These are phyloP conservation scores for Tilletia setariae DNA, from an alignment of 1,284 basidiomycete genomes.

Conservation along the genomic window DNA sequence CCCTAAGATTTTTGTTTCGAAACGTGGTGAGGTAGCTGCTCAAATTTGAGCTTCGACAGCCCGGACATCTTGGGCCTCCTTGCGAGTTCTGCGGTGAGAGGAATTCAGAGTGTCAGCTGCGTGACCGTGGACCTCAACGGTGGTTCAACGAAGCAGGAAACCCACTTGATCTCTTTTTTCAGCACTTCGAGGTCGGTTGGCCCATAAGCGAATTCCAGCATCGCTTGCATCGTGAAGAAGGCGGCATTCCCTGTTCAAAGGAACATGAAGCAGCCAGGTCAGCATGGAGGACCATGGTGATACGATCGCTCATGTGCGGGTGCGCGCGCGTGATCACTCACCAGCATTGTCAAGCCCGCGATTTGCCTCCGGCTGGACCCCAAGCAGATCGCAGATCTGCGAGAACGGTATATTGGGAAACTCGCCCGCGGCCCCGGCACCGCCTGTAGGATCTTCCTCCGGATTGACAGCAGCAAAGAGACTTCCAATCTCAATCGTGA, in stretches of 20 bases:
- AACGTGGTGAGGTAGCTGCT: not conserved
- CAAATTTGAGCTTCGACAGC: conserved; percentile 5
- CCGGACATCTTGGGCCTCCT: not conserved
- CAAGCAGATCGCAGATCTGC: not conserved
- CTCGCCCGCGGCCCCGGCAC: not conserved
- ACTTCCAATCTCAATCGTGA: conserved; percentile 2
- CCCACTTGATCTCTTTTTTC: not conserved
- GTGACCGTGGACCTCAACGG: too few relatives aligned
- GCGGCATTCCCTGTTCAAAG: not conserved
- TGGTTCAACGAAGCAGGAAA: not conserved
- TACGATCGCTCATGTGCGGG: too few relatives aligned
- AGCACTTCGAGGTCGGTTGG: not conserved
- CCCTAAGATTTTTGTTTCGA: too few relatives aligned
- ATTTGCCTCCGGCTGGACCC: not conserved
- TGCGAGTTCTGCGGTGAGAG: not conserved
- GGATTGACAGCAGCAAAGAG: conserved; percentile 11
- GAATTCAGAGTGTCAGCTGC: too few relatives aligned
- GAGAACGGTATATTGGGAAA: not conserved
- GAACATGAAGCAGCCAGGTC: not conserved
- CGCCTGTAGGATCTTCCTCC: not conserved
- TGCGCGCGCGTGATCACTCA: too few relatives aligned
- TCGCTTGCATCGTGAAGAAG: not conserved
- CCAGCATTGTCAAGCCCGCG: not conserved
- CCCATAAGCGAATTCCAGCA: not conserved
- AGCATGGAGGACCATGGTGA: not conserved